Percentiles rank a stretch among this genome's conserved stretches.
These are phyloP conservation scores for Ustilago nuda DNA, from an alignment of 1,284 basidiomycete genomes.

Conservation along the genomic window DNA sequence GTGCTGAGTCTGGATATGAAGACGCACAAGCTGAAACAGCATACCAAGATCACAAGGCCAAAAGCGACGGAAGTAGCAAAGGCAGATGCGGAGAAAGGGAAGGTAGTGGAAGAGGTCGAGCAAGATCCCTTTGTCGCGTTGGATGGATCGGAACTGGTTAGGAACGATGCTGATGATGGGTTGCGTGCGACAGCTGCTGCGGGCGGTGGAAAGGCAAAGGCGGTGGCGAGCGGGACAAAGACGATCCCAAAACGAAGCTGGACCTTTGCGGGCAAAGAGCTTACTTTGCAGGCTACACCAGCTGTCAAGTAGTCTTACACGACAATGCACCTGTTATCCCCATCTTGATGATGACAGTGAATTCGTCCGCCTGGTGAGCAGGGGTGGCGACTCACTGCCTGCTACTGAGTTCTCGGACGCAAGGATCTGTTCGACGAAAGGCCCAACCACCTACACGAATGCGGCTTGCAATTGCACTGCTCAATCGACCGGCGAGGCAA, in stretches of 20 bases:
- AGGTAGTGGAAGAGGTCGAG: slow-evolving; percentile 14
- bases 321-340: not conserved
- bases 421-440: too few species aligned
- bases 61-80: slow-evolving; percentile 2
- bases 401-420: too few species aligned
- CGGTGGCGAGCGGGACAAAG: not conserved
- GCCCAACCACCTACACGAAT: too few species aligned
- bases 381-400: too few species aligned
- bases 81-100: not conserved
- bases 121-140: slow-evolving; percentile 37
- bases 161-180: slow-evolving; percentile 33
- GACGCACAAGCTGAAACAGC: slow-evolving; percentile 46
- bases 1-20: slow-evolving; percentile 52
- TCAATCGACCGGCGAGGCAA: not conserved
- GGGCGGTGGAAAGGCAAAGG: not conserved
- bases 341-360: not conserved
- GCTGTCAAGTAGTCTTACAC: slow-evolving; percentile 6
- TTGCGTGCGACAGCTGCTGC: not conserved
- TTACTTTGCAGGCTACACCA: slow-evolving; percentile 4
- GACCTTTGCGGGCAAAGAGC: slow-evolving; percentile 11
- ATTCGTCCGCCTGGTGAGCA: too few species aligned
- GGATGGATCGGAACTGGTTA: slow-evolving; percentile 31
- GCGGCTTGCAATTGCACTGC: not conserved
- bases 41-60: slow-evolving; percentile 21
- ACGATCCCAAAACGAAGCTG: slow-evolving; percentile 17